Evolutionary conservation across 179 eudicot species (phyloP).

Genomic region (Beta lomatogona): DNA sequence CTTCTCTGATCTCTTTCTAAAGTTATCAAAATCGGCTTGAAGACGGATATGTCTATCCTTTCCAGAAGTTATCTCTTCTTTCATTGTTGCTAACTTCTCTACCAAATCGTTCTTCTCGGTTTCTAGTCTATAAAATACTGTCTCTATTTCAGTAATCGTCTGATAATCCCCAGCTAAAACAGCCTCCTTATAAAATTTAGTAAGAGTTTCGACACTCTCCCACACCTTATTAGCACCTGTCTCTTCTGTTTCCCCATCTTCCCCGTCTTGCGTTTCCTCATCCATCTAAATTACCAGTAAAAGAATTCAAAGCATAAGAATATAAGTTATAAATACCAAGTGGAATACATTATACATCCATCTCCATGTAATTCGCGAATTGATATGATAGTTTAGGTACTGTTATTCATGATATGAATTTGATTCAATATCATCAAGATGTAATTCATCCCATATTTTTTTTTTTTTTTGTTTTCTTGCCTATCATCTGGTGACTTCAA

Average conservation of each 20-base stretch:
- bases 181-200: conserved; percentile 72
- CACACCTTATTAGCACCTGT: conserved; percentile 26
- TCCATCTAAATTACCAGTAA: conserved; percentile 31
- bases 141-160: conserved; percentile 62
- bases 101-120: conserved; percentile 59
- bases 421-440: too few relatives aligned
- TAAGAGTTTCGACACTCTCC: conserved; percentile 50
- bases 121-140: conserved; percentile 48
- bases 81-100: conserved; percentile 48
- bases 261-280: conserved; percentile 37
- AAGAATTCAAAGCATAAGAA: neutral
- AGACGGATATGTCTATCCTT: conserved; percentile 76
- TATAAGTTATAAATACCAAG: neutral
- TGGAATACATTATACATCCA: neutral
- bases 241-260: conserved; percentile 37
- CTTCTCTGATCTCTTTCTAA: conserved; percentile 82
- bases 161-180: conserved; percentile 58
- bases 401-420: too few relatives aligned
- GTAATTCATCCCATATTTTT: too few relatives aligned
- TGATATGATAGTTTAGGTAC: too few relatives aligned
- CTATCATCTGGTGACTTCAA: neutral
- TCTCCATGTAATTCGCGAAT: too few relatives aligned
- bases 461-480: neutral
- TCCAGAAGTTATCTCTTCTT: conserved; percentile 61
- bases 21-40: conserved; percentile 96